A percentile compares a stretch with the other conserved stretches of the same genome.
Conservation (phyloP, 352 stramenopile genomes). For the Globisporangium radiosum region DNA sequence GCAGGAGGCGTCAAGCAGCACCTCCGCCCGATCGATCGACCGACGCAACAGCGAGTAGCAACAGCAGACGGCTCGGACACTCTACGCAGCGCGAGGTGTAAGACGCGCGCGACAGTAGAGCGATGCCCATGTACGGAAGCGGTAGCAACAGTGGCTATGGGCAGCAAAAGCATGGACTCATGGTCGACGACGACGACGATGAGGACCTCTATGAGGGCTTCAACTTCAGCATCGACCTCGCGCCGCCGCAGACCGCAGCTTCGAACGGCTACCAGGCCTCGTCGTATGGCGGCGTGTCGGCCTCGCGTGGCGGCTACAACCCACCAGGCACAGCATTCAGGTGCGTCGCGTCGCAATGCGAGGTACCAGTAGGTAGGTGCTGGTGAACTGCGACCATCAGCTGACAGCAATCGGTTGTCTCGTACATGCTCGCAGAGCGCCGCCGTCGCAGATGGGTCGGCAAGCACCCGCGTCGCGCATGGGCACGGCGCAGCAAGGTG, state of each 20-base stretch:
- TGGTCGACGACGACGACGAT: slow-evolving; percentile 75
- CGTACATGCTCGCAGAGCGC: slow-evolving; percentile 25
- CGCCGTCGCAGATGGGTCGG: slow-evolving; percentile 73
- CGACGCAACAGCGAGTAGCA: no score
- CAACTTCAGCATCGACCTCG: slow-evolving; percentile 84
- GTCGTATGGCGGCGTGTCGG: slow-evolving; percentile 48
- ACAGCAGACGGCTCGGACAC: no score
- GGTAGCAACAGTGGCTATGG: slow-evolving; percentile 41
- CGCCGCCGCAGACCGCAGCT: slow-evolving; percentile 60
- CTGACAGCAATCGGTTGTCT: not conserved
- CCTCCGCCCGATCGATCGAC: no score
- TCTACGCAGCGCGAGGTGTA: no score
- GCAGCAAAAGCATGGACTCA: slow-evolving; percentile 47
- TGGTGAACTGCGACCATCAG: no score
- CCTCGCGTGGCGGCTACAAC: slow-evolving; percentile 58
- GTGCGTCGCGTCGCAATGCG: slow-evolving; percentile 14
- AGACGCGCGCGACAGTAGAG: no score
- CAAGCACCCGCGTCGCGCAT: slow-evolving; percentile 52
- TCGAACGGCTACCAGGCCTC: slow-evolving; percentile 45
- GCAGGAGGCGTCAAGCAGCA: no score
- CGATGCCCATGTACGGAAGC: slow-evolving; percentile 25
- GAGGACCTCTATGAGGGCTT: slow-evolving; percentile 89
- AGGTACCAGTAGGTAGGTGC: not conserved
- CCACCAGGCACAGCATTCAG: slow-evolving; percentile 66
- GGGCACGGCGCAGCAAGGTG: slow-evolving; percentile 42